Conservation (phyloP, 1,284 basidiomycete species). For the Naganishia cerealis region DNA sequence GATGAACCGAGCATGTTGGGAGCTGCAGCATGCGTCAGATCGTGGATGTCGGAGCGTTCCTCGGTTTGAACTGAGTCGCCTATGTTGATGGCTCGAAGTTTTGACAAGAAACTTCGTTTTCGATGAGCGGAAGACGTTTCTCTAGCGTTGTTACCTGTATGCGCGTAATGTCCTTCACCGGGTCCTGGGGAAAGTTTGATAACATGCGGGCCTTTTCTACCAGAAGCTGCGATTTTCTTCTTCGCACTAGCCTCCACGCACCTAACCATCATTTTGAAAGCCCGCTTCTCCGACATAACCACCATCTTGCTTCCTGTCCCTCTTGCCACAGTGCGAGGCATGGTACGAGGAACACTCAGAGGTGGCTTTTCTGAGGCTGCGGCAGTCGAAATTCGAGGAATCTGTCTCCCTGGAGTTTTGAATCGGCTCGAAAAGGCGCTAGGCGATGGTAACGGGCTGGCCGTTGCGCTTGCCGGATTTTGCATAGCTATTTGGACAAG, state of each 20-base stretch:
- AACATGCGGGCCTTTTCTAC: neutral
- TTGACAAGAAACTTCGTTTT: constrained; percentile 3
- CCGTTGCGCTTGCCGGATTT: neutral
- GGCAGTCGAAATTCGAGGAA: neutral
- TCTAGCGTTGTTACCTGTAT: neutral
- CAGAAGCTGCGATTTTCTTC: constrained; percentile 15
- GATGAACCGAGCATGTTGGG: too few relatives aligned
- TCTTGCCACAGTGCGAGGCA: constrained; percentile 5
- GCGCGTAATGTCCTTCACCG: neutral
- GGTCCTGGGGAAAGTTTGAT: neutral
- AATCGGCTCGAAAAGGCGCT: neutral
- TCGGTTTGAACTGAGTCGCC: neutral
- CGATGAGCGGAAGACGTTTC: neutral
- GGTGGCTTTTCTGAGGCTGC: neutral
- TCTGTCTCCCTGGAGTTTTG: neutral
- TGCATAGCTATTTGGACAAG: neutral
- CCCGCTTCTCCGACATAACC: constrained; percentile 30
- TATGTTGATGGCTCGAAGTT: constrained; percentile 3
- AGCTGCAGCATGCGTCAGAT: neutral
- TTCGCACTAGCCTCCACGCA: constrained; percentile 29
- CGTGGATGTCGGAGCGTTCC: neutral
- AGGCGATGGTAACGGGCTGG: neutral
- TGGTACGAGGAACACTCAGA: constrained; percentile 19
- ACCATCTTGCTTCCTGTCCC: constrained; percentile 10
- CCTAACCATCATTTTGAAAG: constrained; percentile 15